Evolutionary conservation across 2,329 filamentous ascomycete species (phyloP), one percentile per base, ranked within the genome.

Genomic region (Magnaporthales sp.): DNA sequence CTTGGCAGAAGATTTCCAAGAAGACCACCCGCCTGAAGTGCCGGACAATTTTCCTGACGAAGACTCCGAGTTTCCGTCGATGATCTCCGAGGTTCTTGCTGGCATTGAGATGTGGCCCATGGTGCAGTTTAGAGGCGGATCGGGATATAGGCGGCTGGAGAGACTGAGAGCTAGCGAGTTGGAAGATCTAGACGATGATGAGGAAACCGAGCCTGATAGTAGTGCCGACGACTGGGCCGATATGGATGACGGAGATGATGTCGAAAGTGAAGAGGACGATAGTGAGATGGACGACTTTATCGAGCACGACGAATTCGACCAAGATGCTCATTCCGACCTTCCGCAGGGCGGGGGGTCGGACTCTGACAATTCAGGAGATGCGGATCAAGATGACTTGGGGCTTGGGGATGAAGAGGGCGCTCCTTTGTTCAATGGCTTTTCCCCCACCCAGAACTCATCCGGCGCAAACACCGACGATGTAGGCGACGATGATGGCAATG

Each of bases 251-350:
- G 10, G 32, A 56, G 24, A 27, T 11, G 24, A 60, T 27, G 3
- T 60, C 4, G 56, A 60, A 19, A 60, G 56, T 27, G 56, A 60
- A 26, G 56, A 27, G 26, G 24, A 60, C 24, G 56, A 60, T 60
- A 24, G 56, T 19, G 56, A 60, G 56, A 60, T 60, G 56, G 56
- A 60, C 24, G 56, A 60, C 56, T 60, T 60, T 27, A 60, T 60
- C 6, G 56, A 60, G 26, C 0, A 60, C 26, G 56, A 60, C 56
- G 56, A 60, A 26, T 27, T 60, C 24, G 56, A 60, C 56, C 22
- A 27, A 60, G 13, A 60, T n/a, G 24, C 56, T 19, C 10, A 9
- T 7, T 26, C 56, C 19, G 56, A 26, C 54, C 54, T 4, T n/a
- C 54, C 3, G 0, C 56, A 19, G 13, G 24, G 15, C 27, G 56